These are phyloP conservation scores for Rutstroemia sp. DNA, from an alignment of 2,329 filamentous ascomycete genomes.

Conservation along the genomic window DNA sequence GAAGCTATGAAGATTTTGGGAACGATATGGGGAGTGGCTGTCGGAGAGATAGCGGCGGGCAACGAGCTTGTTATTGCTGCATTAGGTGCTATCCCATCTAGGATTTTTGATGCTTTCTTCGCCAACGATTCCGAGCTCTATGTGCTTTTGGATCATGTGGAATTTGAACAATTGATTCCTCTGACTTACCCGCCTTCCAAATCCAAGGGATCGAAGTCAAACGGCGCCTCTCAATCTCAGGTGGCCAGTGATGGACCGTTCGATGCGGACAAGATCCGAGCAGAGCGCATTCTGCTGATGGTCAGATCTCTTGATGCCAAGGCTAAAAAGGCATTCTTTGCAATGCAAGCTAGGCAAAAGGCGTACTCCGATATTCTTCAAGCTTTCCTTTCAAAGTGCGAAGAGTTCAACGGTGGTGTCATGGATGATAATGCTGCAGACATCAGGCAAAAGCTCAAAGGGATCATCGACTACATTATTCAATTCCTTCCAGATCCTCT, in stretches of 20 bases:
- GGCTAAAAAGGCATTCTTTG: constrained; percentile 82
- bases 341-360: constrained; percentile 71
- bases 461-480: constrained; percentile 64
- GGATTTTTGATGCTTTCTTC: constrained; percentile 82
- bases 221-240: constrained; percentile 47
- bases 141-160: constrained; percentile 71
- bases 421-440: constrained; percentile 63
- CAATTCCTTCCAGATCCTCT: constrained; percentile 69
- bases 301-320: constrained; percentile 69
- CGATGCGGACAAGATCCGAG: constrained; percentile 70
- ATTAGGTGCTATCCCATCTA: constrained; percentile 75
- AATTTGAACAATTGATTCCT: constrained; percentile 85
- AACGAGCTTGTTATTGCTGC: constrained; percentile 68
- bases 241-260: constrained; percentile 37
- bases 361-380: constrained; percentile 66
- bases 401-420: constrained; percentile 83
- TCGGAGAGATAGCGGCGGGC: constrained; percentile 76
- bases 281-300: constrained; percentile 76
- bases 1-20: constrained; percentile 81
- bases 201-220: constrained; percentile 52
- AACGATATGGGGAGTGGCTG: constrained; percentile 88
- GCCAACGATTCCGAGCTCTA: constrained; percentile 85
- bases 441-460: constrained; percentile 61
- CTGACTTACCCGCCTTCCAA: constrained; percentile 75
- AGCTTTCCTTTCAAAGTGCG: constrained; percentile 75